phyloP scores from a whole-genome alignment of 2,329 filamentous ascomycete genomes.

The Fusarium veterinarium region DNA sequence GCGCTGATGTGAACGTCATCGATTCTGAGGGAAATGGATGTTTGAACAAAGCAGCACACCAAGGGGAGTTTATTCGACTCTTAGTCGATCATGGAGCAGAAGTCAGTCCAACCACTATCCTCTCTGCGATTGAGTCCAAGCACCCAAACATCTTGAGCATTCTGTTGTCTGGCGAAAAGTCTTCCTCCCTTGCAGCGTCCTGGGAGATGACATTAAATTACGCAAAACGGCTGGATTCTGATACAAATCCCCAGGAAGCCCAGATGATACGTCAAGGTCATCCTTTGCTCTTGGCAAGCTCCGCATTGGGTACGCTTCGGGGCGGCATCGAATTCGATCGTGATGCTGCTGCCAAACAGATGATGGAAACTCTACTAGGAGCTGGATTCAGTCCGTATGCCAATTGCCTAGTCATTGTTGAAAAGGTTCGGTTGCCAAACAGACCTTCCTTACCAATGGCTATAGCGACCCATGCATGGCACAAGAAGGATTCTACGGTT shows the following conservation, averaged over 20 bases:
- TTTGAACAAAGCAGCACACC: conserved; percentile 6
- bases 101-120: conserved; percentile 5
- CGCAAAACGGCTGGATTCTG: not conserved
- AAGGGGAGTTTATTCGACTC: conserved; percentile 11
- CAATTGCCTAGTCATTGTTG: not conserved
- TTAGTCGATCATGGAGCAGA: conserved; percentile 22
- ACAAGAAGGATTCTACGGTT: not conserved
- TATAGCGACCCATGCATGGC: conserved; percentile 2
- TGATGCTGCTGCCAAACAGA: not conserved
- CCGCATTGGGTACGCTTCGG: no score
- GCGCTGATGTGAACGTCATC: conserved; percentile 22
- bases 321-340: not conserved
- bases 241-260: not conserved
- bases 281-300: conserved; percentile 3
- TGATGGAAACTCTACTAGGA: conserved; percentile 11
- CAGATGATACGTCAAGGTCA: conserved; percentile 1
- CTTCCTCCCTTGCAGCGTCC: not conserved
- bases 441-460: not conserved
- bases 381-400: conserved; percentile 19
- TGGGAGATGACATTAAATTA: conserved; percentile 3
- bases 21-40: conserved; percentile 1
- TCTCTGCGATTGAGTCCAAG: not conserved
- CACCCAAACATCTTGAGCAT: not conserved
- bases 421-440: not conserved
- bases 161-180: conserved; percentile 15